Evolutionary conservation across 768 basidiomycete genomes (phyloP), one percentile per base, ranked within the genome.

Genomic region (Cystobasidium tubakii): DNA sequence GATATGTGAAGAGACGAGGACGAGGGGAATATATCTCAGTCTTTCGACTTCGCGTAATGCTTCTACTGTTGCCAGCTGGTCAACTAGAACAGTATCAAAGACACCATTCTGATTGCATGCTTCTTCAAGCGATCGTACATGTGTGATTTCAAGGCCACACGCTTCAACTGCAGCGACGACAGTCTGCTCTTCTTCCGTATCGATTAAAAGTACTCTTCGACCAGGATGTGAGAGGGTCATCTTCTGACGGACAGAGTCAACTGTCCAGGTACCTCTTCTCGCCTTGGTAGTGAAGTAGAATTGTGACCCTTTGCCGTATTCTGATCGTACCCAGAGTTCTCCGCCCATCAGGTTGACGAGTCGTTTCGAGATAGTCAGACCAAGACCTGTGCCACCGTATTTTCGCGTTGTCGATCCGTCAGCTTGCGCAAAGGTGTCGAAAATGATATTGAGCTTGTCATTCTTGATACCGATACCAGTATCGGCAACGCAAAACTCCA

Each of bases 391-490:
- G 46, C 95, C 95, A 75, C 95, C 95, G 77, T 97, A 97, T 85
- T 97, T 77, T 3, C 46, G 63, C 4, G 94, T 98, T 2, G 96
- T 98, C 9, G 93, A 97, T 29, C 96, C 96, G 84, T 98, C 96
- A 0, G 96, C 96, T 80, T 98, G 96, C 77, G 91, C 92, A 83
- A 99, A 99, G 0, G 96, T 98, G 80, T 99, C 96, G 82, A 98
- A 99, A 80, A 98, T 98, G 79, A 98, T 84, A 79, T 94, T 95
- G 77, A 98, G 83, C 84, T 98, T 98, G 82, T 98, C 96, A 81
- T 93, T 92, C 71, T 95, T 92, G 80, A 99, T 98, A 66, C 96
- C 96, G 78, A 99, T 99, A 71, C 96, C 96, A 0, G 94, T 97
- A 80, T 99, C 96, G 66, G 90, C 89, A 25, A 98, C 94, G 79